phyloP scores from a whole-genome alignment of 2,329 filamentous ascomycete species.

The Camptophora hylomeconis region DNA sequence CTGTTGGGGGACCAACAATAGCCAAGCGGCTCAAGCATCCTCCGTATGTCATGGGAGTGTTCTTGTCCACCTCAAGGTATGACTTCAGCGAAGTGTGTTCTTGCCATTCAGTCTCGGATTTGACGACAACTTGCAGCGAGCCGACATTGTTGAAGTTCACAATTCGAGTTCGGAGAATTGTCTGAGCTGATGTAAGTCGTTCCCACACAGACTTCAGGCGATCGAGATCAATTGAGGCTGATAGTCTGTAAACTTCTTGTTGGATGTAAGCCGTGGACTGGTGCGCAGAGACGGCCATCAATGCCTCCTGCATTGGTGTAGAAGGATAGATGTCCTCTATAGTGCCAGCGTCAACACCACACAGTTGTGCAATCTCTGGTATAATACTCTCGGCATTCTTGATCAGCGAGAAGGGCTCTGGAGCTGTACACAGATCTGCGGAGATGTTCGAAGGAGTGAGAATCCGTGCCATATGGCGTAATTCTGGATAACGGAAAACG shows the following conservation, averaged over 20 bases:
- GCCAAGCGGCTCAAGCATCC: constrained; percentile 8
- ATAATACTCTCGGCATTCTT: too few species aligned
- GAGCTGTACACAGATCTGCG: neutral
- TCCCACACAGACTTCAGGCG: constrained; percentile 29
- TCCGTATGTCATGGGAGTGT: constrained; percentile 7
- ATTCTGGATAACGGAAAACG: constrained; percentile 21
- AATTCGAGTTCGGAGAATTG: constrained; percentile 30
- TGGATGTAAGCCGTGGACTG: constrained; percentile 28
- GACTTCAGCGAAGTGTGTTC: constrained; percentile 7
- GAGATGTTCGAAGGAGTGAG: too few species aligned
- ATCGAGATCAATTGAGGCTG: constrained; percentile 19
- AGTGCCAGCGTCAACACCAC: constrained; percentile 11
- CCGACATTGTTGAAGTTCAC: constrained; percentile 17
- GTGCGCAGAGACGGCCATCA: constrained; percentile 27
- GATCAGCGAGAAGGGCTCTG: constrained; percentile 7
- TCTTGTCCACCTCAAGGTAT: constrained; percentile 5
- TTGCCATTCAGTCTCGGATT: constrained; percentile 15
- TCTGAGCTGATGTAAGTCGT: constrained; percentile 20
- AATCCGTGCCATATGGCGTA: too few species aligned
- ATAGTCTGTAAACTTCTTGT: constrained; percentile 23
- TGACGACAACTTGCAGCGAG: constrained; percentile 21
- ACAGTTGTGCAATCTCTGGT: constrained; percentile 13
- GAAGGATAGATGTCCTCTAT: constrained; percentile 29
- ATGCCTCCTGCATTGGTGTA: constrained; percentile 31
- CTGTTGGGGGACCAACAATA: constrained; percentile 3